Conservation (phyloP, 805 yeast species). For the Starmerella apicola region DNA sequence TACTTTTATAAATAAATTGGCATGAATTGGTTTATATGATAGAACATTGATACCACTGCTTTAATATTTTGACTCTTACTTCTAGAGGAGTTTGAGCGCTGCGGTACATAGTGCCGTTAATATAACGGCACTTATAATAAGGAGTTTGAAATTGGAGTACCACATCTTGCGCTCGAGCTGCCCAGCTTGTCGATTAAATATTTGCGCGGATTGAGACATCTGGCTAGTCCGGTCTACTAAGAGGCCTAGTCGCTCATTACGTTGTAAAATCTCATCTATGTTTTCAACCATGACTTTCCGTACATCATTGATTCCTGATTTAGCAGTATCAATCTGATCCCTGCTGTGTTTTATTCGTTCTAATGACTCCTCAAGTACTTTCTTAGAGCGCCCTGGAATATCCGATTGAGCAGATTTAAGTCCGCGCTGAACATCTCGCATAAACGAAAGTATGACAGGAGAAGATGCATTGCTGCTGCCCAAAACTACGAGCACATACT, state of each 20-base stretch:
- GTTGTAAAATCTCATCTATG: slow-evolving; percentile 53
- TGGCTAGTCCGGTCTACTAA: slow-evolving; percentile 71
- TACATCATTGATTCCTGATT: slow-evolving; percentile 48
- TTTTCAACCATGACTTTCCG: slow-evolving; percentile 59
- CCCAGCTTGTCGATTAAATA: slow-evolving; percentile 58
- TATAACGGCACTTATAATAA: background rate
- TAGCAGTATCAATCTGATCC: slow-evolving; percentile 24
- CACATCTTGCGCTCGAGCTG: slow-evolving; percentile 54
- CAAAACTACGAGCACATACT: slow-evolving; percentile 11
- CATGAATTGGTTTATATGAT: too few species aligned
- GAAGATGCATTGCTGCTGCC: slow-evolving; percentile 18
- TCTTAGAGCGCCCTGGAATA: slow-evolving; percentile 11
- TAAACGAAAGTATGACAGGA: slow-evolving; percentile 21
- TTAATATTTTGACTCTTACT: too few species aligned
- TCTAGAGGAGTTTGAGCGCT: background rate
- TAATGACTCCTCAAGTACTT: slow-evolving; percentile 13
- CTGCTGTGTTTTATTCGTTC: slow-evolving; percentile 10
- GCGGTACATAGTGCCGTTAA: background rate
- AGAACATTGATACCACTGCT: too few species aligned
- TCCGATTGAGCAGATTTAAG: slow-evolving; percentile 10
- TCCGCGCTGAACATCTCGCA: slow-evolving; percentile 19
- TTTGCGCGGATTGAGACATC: slow-evolving; percentile 51
- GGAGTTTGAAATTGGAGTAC: slow-evolving; percentile 37
- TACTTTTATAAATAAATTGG: too few species aligned
- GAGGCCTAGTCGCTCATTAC: slow-evolving; percentile 64